Percentiles rank a stretch among this genome's conserved stretches.
phyloP scores from a whole-genome alignment of 1,139 yeast species.

The Blastobotrys capitulatus region DNA sequence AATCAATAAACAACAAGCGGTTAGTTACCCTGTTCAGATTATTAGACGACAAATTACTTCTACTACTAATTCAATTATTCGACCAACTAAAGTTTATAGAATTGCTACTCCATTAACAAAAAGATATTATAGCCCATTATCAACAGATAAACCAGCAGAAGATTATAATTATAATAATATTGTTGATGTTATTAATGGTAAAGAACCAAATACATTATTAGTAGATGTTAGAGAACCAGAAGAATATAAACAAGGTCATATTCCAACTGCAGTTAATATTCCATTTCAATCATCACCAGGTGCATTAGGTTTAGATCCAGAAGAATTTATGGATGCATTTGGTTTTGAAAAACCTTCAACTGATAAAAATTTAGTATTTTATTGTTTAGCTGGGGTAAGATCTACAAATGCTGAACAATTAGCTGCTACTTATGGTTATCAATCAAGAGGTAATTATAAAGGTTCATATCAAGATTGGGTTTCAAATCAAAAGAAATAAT shows the following conservation, averaged over 20 bases:
- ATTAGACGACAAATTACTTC: not conserved
- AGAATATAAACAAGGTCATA: conserved; percentile 64
- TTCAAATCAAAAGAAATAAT: conserved; percentile 33
- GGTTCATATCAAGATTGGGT: conserved; percentile 92
- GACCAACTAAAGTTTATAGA: not conserved
- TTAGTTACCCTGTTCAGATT: not conserved
- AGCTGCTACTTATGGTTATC: conserved; percentile 86
- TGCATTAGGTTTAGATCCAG: conserved; percentile 74
- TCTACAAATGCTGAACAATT: conserved; percentile 87
- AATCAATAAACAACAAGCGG: not conserved
- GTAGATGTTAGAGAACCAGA: conserved; percentile 91
- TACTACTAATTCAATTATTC: not conserved
- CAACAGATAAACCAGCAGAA: conserved; percentile 43
- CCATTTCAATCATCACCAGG: conserved; percentile 93
- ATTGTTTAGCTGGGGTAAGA: conserved; percentile 91
- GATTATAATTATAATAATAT: conserved; percentile 52
- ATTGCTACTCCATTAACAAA: not conserved
- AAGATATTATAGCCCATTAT: conserved; percentile 26
- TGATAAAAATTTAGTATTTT: conserved; percentile 74
- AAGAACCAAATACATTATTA: conserved; percentile 45
- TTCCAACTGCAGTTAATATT: conserved; percentile 80
- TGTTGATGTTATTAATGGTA: conserved; percentile 43
- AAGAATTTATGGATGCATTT: conserved; percentile 74
- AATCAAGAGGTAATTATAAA: conserved; percentile 46
- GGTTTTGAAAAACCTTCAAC: conserved; percentile 76